Evolutionary conservation across 495 filamentous ascomycete genomes (phyloP).

Genomic region (Aspergillus baeticus): DNA sequence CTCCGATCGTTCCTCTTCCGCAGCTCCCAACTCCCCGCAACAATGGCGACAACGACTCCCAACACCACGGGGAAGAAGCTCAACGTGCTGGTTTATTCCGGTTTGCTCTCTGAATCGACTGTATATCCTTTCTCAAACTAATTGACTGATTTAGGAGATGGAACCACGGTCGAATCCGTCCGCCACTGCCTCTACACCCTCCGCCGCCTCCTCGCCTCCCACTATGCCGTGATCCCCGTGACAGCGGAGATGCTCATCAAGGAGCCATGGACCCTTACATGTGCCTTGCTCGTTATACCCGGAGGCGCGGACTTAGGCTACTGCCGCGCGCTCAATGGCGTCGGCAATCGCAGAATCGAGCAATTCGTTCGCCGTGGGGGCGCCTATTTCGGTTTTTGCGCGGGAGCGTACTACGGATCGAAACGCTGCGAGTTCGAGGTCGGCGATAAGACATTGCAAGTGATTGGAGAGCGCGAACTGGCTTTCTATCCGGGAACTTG

Average conservation of each 20-base stretch:
- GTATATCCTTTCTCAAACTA: not conserved
- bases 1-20: constrained; percentile 6
- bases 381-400: constrained; percentile 85
- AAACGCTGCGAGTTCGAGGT: constrained; percentile 87
- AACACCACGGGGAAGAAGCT: constrained; percentile 63
- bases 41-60: constrained; percentile 32
- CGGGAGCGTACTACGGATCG: constrained; percentile 89
- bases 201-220: constrained; percentile 83
- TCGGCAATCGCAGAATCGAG: constrained; percentile 78
- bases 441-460: constrained; percentile 76
- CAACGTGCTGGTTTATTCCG: constrained; percentile 87
- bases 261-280: constrained; percentile 87
- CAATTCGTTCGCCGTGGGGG: constrained; percentile 88
- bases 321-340: constrained; percentile 82
- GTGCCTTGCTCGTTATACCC: constrained; percentile 86
- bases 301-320: constrained; percentile 95
- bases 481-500: constrained; percentile 85
- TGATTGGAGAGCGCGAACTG: constrained; percentile 82
- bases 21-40: constrained; percentile 20
- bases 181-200: constrained; percentile 87
- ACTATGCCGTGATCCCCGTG: constrained; percentile 89
- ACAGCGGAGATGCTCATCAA: constrained; percentile 76
- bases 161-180: constrained; percentile 83
- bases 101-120: constrained; percentile 38
- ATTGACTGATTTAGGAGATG: constrained; percentile 58